Conservation (phyloP, 2,329 filamentous ascomycete species). For the Penicillium sclerotigenum region DNA sequence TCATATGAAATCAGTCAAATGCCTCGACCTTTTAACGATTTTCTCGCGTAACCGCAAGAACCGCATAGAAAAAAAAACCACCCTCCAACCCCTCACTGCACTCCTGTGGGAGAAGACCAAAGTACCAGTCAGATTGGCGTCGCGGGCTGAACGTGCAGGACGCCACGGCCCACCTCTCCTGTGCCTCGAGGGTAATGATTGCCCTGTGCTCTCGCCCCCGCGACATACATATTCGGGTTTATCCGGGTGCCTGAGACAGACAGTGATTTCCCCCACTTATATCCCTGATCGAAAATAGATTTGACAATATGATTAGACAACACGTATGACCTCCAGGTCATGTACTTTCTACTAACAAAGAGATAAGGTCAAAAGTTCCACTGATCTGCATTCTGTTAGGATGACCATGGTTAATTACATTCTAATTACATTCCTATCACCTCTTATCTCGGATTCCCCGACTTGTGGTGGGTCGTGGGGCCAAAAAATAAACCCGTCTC, state of each 20-base stretch:
- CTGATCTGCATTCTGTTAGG: constrained; percentile 3
- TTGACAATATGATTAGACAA: constrained; percentile 1
- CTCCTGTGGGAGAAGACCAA: background rate
- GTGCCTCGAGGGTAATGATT: background rate
- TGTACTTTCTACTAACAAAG: background rate
- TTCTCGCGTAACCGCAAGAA: constrained; percentile 22
- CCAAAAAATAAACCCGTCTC: background rate
- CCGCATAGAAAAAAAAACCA: constrained; percentile 17
- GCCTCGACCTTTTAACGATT: constrained; percentile 4
- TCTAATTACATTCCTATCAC: constrained; percentile 27
- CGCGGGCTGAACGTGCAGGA: constrained; percentile 5
- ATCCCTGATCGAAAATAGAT: background rate
- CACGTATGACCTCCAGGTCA: background rate
- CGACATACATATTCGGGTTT: constrained; percentile 3
- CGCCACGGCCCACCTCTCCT: constrained; percentile 9
- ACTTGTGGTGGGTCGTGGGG: constrained; percentile 14
- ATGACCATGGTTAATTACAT: constrained; percentile 31
- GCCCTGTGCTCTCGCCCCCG: background rate
- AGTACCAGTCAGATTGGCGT: constrained; percentile 9
- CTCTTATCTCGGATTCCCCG: constrained; percentile 20
- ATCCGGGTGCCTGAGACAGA: constrained; percentile 3
- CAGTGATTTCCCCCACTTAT: background rate
- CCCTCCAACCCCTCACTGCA: background rate
- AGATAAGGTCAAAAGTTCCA: constrained; percentile 17
- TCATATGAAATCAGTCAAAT: constrained; percentile 15